Base-by-base conservation (phyloP, 2,329 filamentous ascomycete species). In the Fusarium pseudocircinatum region DNA sequence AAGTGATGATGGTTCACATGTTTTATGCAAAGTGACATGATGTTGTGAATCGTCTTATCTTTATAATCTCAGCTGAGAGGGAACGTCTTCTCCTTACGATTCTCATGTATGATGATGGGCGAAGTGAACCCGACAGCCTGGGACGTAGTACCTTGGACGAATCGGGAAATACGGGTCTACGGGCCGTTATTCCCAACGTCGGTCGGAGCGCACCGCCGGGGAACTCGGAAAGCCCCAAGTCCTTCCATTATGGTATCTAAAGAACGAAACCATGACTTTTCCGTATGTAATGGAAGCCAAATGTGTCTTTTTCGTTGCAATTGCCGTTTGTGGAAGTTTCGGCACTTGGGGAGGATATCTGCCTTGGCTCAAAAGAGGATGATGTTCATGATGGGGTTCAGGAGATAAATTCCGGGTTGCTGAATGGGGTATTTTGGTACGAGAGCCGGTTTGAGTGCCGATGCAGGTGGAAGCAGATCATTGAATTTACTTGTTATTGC, bases 131-230 rank as follows among this genome's bases (percentile, higher is more conserved):
- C 65, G 67, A 69, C 65, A 69, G 65, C 65, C 65, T 69, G 67
- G 67, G 36, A 69, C 39, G 36, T 22, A 9, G 14, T 20, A 40
- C 20, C 8, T 3, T 22, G 4, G 32, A 37, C 40, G 40, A 66
- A 66, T 65, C 60, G 60, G 63, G 63, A 58, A 66, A 66, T 37
- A 42, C 75, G 75, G 76, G 34, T 66, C 53, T 20, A 32, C 75
- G 76, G 76, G 60, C 76, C 76, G 76, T 28, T 39, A 22, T 73
- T 58, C 75, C 75, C 63, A 52, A 18, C 37, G 26, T 62, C 69
- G 67, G 70, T 49, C 64, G 63, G 72, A 37, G 43, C 66, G 67
- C 49, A 39, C 67, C 69, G 69, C 53, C 75, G 74, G 60, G 63
- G 56, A 37, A 50, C 56, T 59, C 56, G 56, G 65, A 56, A 28